Percentiles rank a stretch among this genome's conserved stretches.
Conservation (phyloP, 768 basidiomycete genomes). For the Naganishia onofrii region DNA sequence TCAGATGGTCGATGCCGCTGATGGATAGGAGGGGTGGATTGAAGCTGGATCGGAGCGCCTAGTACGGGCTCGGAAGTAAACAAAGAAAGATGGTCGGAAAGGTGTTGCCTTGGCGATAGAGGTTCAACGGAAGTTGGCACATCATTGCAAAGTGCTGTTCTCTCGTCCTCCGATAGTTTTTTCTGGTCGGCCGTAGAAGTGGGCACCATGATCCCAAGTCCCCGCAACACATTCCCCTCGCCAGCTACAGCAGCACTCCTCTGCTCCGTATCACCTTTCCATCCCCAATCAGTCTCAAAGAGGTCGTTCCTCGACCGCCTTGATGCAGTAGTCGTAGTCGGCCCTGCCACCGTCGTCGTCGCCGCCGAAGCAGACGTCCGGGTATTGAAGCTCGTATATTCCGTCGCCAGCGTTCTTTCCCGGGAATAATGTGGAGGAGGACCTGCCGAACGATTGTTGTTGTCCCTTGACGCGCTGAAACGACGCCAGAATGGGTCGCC, state of each 20-base stretch:
- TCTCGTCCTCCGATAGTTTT: no score
- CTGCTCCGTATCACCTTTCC: constrained; percentile 16
- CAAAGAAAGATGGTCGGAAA: no score
- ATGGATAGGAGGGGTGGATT: neutral
- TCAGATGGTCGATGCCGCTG: neutral
- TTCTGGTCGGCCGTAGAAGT: neutral
- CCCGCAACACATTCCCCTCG: neutral
- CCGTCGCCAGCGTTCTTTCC: neutral
- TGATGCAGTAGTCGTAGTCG: neutral
- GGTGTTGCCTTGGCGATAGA: no score
- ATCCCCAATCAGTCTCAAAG: constrained; percentile 24
- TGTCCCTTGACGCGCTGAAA: neutral
- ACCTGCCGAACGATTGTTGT: no score
- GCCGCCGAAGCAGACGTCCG: neutral
- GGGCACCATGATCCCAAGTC: neutral
- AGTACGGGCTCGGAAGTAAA: no score
- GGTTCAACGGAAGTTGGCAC: no score
- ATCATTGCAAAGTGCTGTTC: no score
- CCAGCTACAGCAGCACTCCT: no score
- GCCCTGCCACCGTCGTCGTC: no score
- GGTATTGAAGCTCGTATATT: neutral
- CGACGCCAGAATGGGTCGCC: constrained; percentile 22
- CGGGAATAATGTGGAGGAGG: neutral
- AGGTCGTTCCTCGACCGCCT: constrained; percentile 21
- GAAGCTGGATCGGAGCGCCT: constrained; percentile 10